Percentiles rank a stretch among this genome's conserved stretches.
These are phyloP conservation scores for Beauveria sp. DNA, from an alignment of 2,329 filamentous ascomycete genomes.

Conservation along the genomic window DNA sequence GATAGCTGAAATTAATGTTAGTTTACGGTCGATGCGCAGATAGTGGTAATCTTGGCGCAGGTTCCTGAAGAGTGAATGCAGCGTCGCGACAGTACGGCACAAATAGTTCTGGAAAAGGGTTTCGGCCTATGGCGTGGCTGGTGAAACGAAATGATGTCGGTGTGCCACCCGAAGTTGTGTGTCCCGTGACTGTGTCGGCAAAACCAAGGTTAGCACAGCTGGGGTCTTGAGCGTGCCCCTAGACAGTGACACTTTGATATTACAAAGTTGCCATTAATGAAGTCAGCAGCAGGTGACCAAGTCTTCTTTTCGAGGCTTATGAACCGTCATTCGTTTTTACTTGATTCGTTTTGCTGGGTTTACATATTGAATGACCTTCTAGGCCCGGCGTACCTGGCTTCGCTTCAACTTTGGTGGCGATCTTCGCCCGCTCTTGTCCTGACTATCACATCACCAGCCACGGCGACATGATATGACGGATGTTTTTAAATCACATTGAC, in stretches of 20 bases:
- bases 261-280: background rate
- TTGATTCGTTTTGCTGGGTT: no score
- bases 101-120: background rate
- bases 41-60: background rate
- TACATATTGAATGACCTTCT: background rate
- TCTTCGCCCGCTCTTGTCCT: background rate
- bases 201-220: conserved; percentile 1
- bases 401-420: background rate
- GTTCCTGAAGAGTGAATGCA: no score
- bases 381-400: background rate
- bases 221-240: background rate
- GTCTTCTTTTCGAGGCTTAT: background rate
- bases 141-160: background rate
- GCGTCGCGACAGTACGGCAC: background rate
- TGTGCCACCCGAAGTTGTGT: background rate
- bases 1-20: conserved; percentile 12
- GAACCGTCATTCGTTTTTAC: background rate
- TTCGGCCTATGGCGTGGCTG: background rate
- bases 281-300: background rate
- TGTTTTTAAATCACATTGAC: conserved; percentile 95
- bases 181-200: conserved; percentile 9
- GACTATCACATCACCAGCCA: background rate
- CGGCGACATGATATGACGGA: conserved; percentile 31
- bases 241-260: background rate
- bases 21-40: conserved; percentile 5